phyloP scores from a whole-genome alignment of 208 protist species.

The Acanthamoeba lenticulata region DNA sequence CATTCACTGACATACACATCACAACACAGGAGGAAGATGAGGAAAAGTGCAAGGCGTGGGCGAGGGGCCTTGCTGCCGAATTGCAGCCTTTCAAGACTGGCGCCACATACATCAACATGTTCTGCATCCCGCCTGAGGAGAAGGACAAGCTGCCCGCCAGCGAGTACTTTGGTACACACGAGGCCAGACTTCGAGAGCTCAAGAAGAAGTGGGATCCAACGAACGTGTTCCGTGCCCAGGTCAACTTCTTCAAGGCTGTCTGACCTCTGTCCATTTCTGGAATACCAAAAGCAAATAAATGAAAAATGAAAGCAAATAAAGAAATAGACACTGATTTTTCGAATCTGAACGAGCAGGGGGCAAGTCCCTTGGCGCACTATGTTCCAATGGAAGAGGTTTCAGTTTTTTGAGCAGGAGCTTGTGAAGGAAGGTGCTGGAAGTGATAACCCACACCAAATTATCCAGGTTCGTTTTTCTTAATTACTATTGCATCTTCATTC shows the following conservation, averaged over 20 bases:
- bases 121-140: not conserved
- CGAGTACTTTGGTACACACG: not conserved
- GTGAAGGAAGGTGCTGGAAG: slow-evolving; percentile 71
- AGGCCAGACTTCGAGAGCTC: not conserved
- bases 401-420: slow-evolving; percentile 84
- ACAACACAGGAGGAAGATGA: not conserved
- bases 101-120: slow-evolving; percentile 26
- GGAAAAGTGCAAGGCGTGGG: not conserved
- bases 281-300: too few species aligned
- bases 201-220: not conserved
- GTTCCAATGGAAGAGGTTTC: slow-evolving; percentile 81
- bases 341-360: too few species aligned
- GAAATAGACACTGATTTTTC: too few species aligned
- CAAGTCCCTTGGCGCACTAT: not conserved
- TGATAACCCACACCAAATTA: not conserved
- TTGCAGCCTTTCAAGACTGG: not conserved
- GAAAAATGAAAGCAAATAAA: too few species aligned
- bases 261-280: too few species aligned
- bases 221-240: not conserved
- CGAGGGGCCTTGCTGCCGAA: not conserved
- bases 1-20: not conserved
- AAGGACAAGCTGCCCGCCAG: not conserved
- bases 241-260: too few species aligned
- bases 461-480: not conserved
- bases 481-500: not conserved